Base-by-base conservation (phyloP, 2,329 filamentous ascomycete species). In the Metarhizium guizhouense region DNA sequence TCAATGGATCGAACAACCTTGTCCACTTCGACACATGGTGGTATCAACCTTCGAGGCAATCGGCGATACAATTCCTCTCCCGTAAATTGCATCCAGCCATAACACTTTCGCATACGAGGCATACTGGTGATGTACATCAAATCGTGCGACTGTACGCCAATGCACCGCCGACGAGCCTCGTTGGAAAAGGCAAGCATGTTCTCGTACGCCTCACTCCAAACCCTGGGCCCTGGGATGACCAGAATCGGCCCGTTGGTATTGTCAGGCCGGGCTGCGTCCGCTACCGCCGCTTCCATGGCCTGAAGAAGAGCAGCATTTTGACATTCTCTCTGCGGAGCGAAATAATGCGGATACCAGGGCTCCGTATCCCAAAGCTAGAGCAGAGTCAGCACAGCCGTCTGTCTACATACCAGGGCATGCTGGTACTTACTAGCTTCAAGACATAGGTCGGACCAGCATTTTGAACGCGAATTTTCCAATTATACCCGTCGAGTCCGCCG, bases 111-210 rank as follows among this genome's bases (percentile, higher is more conserved):
- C 29, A 52, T 45, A 3, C 51, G 38, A 16, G 51, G 51, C 2
- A 52, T 52, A 13, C 13, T 8, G 8, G 34, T 36, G 25, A 25
- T 25, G 25, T 3, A 25, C 3, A 25, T 1, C 25, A 25, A 25
- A 25, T 25, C 25, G 25, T 25, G 25, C 1, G 25, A 25, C 25
- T 25, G 25, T 1, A 25, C 25, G 25, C 25, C 25, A 25, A 25
- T 25, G 25, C 25, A 1, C 25, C 1, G 25, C 25, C 25, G 25
- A 25, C 25, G 25, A 25, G 25, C 25, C 40, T 55, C 13, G 54
- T 55, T 8, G 48, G 51, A 38, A 50, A 47, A 32, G 52, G 51
- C 51, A 16, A 45, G 14, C 40, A 53, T 34, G 51, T 53, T 53
- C 29, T 3, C 2, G 11, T 34, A 6, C 3, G 51, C 51, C 4